Conservation (phyloP, 768 basidiomycete genomes). For the Xerocomus spinulosus region DNA sequence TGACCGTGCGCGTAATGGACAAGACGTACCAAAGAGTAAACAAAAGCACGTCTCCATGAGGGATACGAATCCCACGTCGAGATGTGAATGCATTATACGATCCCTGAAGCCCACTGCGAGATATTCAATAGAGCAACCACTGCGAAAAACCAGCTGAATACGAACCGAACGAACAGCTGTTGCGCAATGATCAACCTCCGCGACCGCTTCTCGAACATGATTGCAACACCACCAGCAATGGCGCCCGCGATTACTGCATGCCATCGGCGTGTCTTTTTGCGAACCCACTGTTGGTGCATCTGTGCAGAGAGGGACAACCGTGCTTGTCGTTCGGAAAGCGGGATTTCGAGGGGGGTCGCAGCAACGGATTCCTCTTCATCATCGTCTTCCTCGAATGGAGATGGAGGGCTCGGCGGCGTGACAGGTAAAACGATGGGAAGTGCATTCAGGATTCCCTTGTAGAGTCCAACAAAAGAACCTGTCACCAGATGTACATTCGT, state of each 20-base stretch:
- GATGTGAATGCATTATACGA: conserved; percentile 77
- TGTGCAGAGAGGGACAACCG: conserved; percentile 60
- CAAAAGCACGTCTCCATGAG: conserved; percentile 78
- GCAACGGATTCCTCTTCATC: conserved; percentile 17
- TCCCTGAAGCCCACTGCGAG: conserved; percentile 77
- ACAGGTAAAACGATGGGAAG: conserved; percentile 66
- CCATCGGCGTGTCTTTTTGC: conserved; percentile 70
- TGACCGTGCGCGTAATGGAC: not conserved
- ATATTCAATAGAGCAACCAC: not conserved
- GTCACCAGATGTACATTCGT: not conserved
- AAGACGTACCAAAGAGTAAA: conserved; percentile 64
- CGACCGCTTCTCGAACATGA: conserved; percentile 71
- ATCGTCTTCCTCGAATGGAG: conserved; percentile 32
- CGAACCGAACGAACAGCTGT: conserved; percentile 79
- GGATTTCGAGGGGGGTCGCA: conserved; percentile 12
- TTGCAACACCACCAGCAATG: conserved; percentile 64
- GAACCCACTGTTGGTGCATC: conserved; percentile 58
- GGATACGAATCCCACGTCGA: conserved; percentile 63
- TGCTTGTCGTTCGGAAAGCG: conserved; percentile 34
- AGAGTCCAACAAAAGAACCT: conserved; percentile 75
- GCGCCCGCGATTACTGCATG: conserved; percentile 77
- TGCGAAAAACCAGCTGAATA: not conserved
- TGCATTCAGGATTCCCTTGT: conserved; percentile 75
- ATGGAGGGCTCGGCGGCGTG: conserved; percentile 14
- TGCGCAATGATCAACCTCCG: conserved; percentile 70